Evolutionary conservation across 208 protist genomes (phyloP).

Genomic region (Trypanosoma avium): DNA sequence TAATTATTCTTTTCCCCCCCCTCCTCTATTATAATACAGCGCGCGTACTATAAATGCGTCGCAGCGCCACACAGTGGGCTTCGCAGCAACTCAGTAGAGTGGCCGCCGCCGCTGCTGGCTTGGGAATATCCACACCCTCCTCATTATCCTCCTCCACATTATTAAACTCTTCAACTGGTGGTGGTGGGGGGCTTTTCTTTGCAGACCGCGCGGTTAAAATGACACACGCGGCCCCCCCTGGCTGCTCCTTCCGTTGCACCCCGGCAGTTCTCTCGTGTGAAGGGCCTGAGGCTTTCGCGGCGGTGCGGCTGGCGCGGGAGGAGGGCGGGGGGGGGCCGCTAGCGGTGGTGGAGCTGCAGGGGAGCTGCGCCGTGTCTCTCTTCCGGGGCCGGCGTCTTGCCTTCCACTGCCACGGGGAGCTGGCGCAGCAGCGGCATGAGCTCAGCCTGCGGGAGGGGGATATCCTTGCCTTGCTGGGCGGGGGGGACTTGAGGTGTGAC

Average conservation of each 20-base stretch:
- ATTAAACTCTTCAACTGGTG: too few relatives aligned
- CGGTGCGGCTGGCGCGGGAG: slow-evolving; percentile 26
- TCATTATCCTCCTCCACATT: not conserved
- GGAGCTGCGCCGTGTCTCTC: slow-evolving; percentile 45
- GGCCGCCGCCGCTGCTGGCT: too few relatives aligned
- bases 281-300: slow-evolving; percentile 32
- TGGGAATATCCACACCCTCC: not conserved
- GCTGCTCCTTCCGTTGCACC: slow-evolving; percentile 61
- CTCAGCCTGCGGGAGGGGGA: slow-evolving; percentile 48
- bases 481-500: slow-evolving; percentile 35
- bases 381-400: slow-evolving; percentile 47
- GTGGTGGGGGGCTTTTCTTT: slow-evolving; percentile 50
- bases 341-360: slow-evolving; percentile 43
- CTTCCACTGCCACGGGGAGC: slow-evolving; percentile 67
- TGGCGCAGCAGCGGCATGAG: slow-evolving; percentile 39
- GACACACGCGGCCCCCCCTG: slow-evolving; percentile 27
- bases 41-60: slow-evolving; percentile 14
- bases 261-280: slow-evolving; percentile 46
- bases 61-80: not conserved
- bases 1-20: slow-evolving; percentile 1
- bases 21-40: not conserved
- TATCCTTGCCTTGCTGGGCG: slow-evolving; percentile 55
- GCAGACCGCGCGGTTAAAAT: slow-evolving; percentile 79
- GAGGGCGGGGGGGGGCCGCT: slow-evolving; percentile 6
- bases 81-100: slow-evolving; percentile 3